A percentile compares a stretch with the other conserved stretches of the same genome.
These are phyloP conservation scores for Tilletiaria anomala DNA, from an alignment of 1,284 basidiomycete genomes.

Conservation along the genomic window DNA sequence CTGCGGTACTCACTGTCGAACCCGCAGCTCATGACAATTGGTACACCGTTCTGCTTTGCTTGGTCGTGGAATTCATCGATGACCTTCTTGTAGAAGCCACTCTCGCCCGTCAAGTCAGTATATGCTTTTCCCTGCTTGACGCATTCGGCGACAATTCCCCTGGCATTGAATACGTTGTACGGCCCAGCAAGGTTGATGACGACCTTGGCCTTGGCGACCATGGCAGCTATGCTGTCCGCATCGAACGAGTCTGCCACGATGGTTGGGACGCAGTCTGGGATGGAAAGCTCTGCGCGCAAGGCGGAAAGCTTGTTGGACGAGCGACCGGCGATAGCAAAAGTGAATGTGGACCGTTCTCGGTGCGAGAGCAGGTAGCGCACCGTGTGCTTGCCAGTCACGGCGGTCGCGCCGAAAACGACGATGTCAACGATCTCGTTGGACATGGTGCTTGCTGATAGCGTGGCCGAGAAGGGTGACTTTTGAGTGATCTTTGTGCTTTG, in stretches of 20 bases:
- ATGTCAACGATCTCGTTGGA: too few species aligned
- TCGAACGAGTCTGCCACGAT: slow-evolving; percentile 15
- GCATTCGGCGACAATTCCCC: background rate
- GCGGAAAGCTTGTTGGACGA: slow-evolving; percentile 12
- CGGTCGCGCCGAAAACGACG: too few species aligned
- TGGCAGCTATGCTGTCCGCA: slow-evolving; percentile 9
- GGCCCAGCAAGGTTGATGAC: slow-evolving; percentile 29
- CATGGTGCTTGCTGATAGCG: too few species aligned
- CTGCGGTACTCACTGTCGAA: slow-evolving; percentile 49
- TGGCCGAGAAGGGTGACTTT: too few species aligned
- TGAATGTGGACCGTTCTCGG: too few species aligned
- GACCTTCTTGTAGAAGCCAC: slow-evolving; percentile 44
- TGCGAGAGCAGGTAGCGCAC: too few species aligned
- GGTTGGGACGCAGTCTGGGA: slow-evolving; percentile 11
- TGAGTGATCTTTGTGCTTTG: too few species aligned
- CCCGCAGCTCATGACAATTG: slow-evolving; percentile 57
- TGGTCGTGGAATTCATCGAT: slow-evolving; percentile 52
- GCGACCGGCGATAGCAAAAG: slow-evolving; percentile 29
- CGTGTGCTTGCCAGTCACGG: too few species aligned
- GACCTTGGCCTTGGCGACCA: slow-evolving; percentile 10
- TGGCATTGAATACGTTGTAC: slow-evolving; percentile 14
- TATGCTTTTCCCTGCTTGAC: background rate
- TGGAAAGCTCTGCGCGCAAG: slow-evolving; percentile 9
- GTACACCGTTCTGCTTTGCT: slow-evolving; percentile 52
- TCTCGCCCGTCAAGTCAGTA: slow-evolving; percentile 42